Conservation (phyloP, 2,329 filamentous ascomycete species). For the Fusarium haematococcum region DNA sequence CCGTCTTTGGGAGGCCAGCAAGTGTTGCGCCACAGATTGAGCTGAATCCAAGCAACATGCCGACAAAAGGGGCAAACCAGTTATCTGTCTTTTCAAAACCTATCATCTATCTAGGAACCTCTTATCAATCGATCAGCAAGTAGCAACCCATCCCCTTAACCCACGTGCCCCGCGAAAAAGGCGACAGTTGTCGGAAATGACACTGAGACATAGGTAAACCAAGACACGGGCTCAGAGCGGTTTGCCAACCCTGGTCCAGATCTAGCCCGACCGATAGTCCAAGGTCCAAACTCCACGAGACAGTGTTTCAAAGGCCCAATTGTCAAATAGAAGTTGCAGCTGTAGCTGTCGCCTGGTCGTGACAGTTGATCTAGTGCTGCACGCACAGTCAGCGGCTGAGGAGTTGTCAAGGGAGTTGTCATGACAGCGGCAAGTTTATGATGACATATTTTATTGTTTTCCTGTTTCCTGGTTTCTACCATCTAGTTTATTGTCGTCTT, state of each 20-base stretch:
- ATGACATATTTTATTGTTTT: background rate
- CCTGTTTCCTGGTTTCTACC: background rate
- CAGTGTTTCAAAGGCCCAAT: background rate
- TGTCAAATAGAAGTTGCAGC: conserved; percentile 10
- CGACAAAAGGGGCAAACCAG: background rate
- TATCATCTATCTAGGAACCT: background rate
- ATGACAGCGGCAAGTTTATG: conserved; percentile 2
- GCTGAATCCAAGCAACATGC: background rate
- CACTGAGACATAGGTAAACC: background rate
- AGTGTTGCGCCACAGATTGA: background rate
- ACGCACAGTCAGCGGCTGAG: background rate
- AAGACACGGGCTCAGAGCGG: background rate
- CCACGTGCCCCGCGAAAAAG: background rate
- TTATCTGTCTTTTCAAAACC: background rate
- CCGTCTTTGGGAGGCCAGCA: background rate
- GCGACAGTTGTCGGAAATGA: background rate
- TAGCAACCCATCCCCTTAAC: background rate
- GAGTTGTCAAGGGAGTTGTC: conserved; percentile 10
- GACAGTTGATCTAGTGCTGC: background rate
- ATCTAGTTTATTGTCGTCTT: background rate
- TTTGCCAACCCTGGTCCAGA: background rate
- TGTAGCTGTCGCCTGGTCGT: background rate
- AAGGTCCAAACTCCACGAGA: background rate
- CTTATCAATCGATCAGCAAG: background rate
- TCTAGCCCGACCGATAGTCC: conserved; percentile 4